Base-by-base conservation (phyloP, 2,329 filamentous ascomycete species). In the Aspergillus hiratsukae region DNA sequence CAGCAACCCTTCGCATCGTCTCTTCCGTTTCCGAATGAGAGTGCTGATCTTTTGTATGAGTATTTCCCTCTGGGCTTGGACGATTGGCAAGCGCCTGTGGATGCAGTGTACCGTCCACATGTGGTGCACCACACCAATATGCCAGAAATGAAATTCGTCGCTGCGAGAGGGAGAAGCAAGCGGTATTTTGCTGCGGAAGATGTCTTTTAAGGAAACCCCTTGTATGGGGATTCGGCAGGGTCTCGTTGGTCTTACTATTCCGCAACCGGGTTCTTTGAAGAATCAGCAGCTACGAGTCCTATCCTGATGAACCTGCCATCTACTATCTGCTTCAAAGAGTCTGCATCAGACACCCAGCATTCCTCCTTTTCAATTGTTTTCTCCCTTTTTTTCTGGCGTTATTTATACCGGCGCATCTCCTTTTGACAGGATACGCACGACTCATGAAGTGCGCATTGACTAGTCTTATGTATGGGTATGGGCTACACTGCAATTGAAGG, bases 61-160 rank as follows among this genome's bases (percentile, higher is more conserved):
- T 97, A 97, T 70, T 97, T 97, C 62, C 92, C 92, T 0, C 80
- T 97, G 17, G 91, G 88, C 50, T 77, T 96, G 57, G 91, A 97
- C 71, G 92, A 97, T 68, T 97, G 84, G 87, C 91, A 92, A 84
- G 89, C 89, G 2, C 91, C 90, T 1, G 90, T 95, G 3, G 91
- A 96, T 72, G 91, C 91, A 4, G 87, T 96, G 17, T 96, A 96
- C 71, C 81, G 91, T 50, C 93, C 92, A 5, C 92, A 97, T 71
- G 90, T 96, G 17, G 92, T 97, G 3, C 93, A 97, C 74, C 92
- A 97, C 70, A 93, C 89, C 17, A 82, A 71, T 49, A 79, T 88
- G 49, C 86, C 87, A 4, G 87, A 90, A 64, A 80, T 88, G 65
- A 89, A 89, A 68, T 86, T 87, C 2, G 83, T 87, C 59, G 83